These are phyloP conservation scores for Porphyra umbilicalis DNA, from an alignment of 31 red algal genomes.

Conservation along the genomic window DNA sequence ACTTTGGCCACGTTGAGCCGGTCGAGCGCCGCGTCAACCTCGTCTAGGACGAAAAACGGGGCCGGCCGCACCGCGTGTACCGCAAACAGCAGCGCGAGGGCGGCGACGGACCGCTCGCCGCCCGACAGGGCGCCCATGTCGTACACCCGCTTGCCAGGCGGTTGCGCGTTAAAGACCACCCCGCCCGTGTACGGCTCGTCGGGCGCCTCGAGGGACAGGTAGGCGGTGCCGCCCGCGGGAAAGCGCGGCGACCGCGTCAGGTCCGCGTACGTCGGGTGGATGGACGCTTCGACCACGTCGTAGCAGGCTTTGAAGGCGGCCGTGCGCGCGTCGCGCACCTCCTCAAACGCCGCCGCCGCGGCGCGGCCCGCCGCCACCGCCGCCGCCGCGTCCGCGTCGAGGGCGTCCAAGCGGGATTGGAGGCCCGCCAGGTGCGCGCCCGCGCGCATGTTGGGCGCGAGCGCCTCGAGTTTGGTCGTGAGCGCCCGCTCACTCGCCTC, in stretches of 20 bases:
- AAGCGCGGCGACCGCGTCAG: conserved; percentile 68
- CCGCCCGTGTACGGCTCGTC: conserved; percentile 90
- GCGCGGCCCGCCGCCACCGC: conserved; percentile 42
- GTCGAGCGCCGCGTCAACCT: conserved; percentile 98
- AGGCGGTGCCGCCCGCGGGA: conserved; percentile 91
- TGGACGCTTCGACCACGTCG: conserved; percentile 57
- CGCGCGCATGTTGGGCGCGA: conserved; percentile 88
- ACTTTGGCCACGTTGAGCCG: conserved; percentile 74
- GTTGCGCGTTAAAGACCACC: conserved; percentile 94
- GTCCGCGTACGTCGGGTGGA: conserved; percentile 86
- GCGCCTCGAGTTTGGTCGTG: conserved; percentile 48
- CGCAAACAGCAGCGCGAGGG: conserved; percentile 96
- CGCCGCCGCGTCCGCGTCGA: conserved; percentile 57
- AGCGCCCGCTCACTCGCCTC: not conserved
- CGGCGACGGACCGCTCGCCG: conserved; percentile 95
- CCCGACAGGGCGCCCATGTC: conserved; percentile 97
- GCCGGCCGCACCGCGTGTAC: conserved; percentile 72
- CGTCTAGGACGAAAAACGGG: conserved; percentile 97
- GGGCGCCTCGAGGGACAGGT: conserved; percentile 74
- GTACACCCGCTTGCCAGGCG: conserved; percentile 88
- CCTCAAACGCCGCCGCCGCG: conserved; percentile 52
- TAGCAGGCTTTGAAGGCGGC: conserved; percentile 72
- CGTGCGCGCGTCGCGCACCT: conserved; percentile 51
- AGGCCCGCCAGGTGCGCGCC: conserved; percentile 69
- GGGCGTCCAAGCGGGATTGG: conserved; percentile 38